A percentile compares a stretch with the other conserved stretches of the same genome.
Evolutionary conservation across 2,329 filamentous ascomycete species (phyloP).

Genomic region (Monosporascus sp.): DNA sequence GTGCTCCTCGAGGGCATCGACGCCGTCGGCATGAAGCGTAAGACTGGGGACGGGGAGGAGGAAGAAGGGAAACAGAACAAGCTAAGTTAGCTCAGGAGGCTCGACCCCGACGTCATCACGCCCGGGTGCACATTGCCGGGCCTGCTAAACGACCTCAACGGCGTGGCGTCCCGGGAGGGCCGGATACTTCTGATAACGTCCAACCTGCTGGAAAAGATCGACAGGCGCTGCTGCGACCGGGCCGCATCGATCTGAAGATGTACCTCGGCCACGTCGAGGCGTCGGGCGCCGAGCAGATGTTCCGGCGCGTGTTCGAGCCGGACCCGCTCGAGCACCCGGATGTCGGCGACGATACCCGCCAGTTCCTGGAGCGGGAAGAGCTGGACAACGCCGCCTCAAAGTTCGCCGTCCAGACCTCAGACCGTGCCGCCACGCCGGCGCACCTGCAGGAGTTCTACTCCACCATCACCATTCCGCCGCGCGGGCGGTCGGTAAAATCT

Average conservation of each 20-base stretch:
- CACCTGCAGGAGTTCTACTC: constrained; percentile 45
- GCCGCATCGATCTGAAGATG: constrained; percentile 61
- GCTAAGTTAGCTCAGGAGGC: constrained; percentile 3
- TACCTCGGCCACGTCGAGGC: constrained; percentile 45
- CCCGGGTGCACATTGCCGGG: constrained; percentile 52
- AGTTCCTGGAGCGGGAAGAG: constrained; percentile 18
- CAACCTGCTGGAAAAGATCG: constrained; percentile 59
- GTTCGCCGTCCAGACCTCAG: constrained; percentile 49
- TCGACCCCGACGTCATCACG: constrained; percentile 3
- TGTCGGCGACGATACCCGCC: constrained; percentile 6
- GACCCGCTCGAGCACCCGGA: constrained; percentile 14
- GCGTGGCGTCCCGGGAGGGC: constrained; percentile 63
- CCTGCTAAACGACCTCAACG: constrained; percentile 65
- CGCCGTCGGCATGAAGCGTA: constrained; percentile 40
- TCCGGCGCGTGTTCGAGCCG: constrained; percentile 38
- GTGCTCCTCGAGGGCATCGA: constrained; percentile 54
- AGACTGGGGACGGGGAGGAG: constrained; percentile 8
- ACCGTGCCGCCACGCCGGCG: constrained; percentile 41
- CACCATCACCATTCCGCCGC: constrained; percentile 19
- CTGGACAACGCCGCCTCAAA: constrained; percentile 41
- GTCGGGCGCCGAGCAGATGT: constrained; percentile 40
- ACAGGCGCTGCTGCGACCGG: constrained; percentile 60
- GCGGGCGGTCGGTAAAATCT: neutral
- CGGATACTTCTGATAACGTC: constrained; percentile 71
- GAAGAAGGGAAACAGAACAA: constrained; percentile 7